Percentiles rank a stretch among this genome's conserved stretches.
Conservation (phyloP, 371 early-diverging fungal species). For the Haplosporangium sp. region DNA sequence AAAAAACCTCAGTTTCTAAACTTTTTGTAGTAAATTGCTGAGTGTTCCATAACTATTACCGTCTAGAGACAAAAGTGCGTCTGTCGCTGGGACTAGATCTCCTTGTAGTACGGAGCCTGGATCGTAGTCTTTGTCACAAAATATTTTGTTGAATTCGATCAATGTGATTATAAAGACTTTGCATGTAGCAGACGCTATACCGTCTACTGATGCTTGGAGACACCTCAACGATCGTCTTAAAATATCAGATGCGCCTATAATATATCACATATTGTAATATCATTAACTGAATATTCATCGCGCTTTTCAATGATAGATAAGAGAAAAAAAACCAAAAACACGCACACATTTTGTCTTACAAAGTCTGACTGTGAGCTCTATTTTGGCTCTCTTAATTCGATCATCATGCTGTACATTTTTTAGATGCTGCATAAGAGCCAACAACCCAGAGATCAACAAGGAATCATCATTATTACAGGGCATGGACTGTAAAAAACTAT, state of each 20-base stretch:
- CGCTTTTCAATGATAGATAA: no score
- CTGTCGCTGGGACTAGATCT: not conserved
- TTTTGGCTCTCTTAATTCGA: not conserved
- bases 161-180: not conserved
- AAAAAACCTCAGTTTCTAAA: no score
- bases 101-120: not conserved
- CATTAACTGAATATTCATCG: no score
- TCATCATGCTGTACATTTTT: not conserved
- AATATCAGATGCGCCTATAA: not conserved
- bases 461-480: not conserved
- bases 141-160: not conserved
- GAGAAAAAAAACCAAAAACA: no score
- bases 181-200: not conserved
- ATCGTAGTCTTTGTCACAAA: not conserved
- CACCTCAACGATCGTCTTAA: not conserved
- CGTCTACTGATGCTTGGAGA: not conserved
- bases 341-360: not conserved
- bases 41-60: not conserved
- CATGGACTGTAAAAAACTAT: not conserved
- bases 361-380: not conserved
- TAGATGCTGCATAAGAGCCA: constrained; percentile 2
- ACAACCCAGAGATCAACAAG: not conserved
- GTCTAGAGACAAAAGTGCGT: not conserved
- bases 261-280: no score
- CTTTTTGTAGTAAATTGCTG: no score